Evolutionary conservation across 495 filamentous ascomycete genomes (phyloP).

Genomic region (Thermochaetoides thermophila): DNA sequence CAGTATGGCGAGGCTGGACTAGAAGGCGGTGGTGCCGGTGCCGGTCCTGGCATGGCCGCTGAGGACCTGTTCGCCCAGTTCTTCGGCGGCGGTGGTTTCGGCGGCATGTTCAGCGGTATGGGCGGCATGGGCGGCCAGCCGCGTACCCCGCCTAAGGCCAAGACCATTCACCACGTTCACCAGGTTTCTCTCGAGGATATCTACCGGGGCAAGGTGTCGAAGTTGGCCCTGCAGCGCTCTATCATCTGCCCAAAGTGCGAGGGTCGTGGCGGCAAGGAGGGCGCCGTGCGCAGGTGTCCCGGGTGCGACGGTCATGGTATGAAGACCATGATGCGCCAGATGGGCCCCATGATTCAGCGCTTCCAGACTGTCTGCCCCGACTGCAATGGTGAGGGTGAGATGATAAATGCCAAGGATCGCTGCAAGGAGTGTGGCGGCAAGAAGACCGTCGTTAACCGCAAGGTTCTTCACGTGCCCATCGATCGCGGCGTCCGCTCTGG

Average conservation of each 20-base stretch:
- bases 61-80: conserved; percentile 97
- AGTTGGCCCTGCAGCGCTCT: conserved; percentile 91
- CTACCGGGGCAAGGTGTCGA: conserved; percentile 95
- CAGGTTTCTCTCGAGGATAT: conserved; percentile 96
- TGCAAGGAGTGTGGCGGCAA: conserved; percentile 92
- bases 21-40: conserved; percentile 66
- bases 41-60: conserved; percentile 70
- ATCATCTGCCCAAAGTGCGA: conserved; percentile 94
- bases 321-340: conserved; percentile 99
- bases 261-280: conserved; percentile 92
- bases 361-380: conserved; percentile 99
- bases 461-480: conserved; percentile 95
- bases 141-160: conserved; percentile 79
- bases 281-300: conserved; percentile 79
- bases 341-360: conserved; percentile 99
- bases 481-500: conserved; percentile 87
- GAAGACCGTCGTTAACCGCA: conserved; percentile 94
- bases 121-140: conserved; percentile 65
- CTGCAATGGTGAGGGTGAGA: conserved; percentile 93
- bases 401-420: conserved; percentile 84
- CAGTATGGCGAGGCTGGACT: conserved; percentile 95
- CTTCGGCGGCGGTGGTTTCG: conserved; percentile 73
- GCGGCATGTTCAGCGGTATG: conserved; percentile 66
- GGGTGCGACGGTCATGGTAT: conserved; percentile 88
- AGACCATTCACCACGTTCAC: conserved; percentile 94